These are phyloP conservation scores for Zychaea mexicana DNA, from an alignment of 371 early-diverging fungal species.

Conservation along the genomic window DNA sequence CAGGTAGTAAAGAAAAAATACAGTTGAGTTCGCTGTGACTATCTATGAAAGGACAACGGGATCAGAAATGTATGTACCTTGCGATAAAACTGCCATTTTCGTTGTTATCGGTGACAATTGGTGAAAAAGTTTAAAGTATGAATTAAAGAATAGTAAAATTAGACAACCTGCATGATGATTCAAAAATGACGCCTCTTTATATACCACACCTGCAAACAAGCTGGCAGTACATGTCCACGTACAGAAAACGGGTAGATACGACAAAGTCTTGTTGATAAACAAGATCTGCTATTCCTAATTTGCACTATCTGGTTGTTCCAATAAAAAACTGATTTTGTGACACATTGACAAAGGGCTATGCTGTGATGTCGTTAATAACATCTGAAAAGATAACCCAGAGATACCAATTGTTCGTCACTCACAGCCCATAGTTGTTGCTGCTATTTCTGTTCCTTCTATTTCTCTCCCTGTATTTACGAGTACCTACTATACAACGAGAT, in stretches of 20 bases:
- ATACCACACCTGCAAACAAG: no score
- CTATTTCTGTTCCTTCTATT: no score
- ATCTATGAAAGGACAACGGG: neutral
- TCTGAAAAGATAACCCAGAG: neutral
- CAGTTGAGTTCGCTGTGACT: neutral
- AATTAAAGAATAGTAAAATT: no score
- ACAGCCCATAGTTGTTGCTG: no score
- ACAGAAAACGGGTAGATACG: no score
- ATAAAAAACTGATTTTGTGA: neutral
- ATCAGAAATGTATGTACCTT: slow-evolving; percentile 21
- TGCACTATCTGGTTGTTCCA: neutral
- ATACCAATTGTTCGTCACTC: no score
- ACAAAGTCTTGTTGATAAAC: neutral
- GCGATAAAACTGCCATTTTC: slow-evolving; percentile 34
- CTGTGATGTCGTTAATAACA: neutral
- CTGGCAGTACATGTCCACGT: neutral
- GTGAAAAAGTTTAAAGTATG: no score
- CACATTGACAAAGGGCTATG: neutral
- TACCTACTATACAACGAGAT: no score
- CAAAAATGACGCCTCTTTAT: no score
- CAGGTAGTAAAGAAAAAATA: neutral
- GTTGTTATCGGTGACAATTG: no score
- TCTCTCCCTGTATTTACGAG: no score
- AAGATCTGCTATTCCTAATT: neutral
- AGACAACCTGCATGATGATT: no score